phyloP scores from a whole-genome alignment of 768 basidiomycete species.

The Pleurotus eryngii region DNA sequence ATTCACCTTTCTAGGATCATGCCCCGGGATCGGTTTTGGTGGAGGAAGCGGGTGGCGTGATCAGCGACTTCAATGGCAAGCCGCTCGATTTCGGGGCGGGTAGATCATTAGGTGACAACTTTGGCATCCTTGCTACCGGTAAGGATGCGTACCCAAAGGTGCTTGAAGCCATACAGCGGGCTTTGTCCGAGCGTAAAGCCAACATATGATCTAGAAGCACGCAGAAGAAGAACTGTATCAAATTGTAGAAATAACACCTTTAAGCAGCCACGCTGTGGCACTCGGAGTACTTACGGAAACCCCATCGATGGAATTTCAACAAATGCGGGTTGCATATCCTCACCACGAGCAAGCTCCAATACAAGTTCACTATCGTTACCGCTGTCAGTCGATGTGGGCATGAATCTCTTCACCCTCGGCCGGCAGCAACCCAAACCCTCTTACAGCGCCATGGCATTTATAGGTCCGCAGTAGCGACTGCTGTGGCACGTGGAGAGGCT shows the following conservation, averaged over 20 bases:
- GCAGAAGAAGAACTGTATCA: no score
- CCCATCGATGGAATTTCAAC: no score
- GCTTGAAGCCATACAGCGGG: conserved; percentile 70
- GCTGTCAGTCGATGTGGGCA: not conserved
- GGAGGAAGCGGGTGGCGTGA: conserved; percentile 85
- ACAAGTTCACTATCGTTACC: no score
- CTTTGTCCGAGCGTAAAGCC: conserved; percentile 32
- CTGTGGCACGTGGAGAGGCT: not conserved
- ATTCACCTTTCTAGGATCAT: conserved; percentile 61
- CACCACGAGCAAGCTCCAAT: no score
- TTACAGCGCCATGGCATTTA: not conserved
- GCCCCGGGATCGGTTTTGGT: conserved; percentile 84
- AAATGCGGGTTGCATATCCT: no score
- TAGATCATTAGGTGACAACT: conserved; percentile 80
- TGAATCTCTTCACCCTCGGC: not conserved
- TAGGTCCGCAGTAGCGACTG: not conserved
- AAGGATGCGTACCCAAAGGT: conserved; percentile 67
- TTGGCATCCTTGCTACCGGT: conserved; percentile 82
- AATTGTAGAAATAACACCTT: no score
- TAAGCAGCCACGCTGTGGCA: no score
- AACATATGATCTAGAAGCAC: conserved; percentile 18
- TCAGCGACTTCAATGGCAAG: conserved; percentile 79
- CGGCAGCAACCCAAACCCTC: not conserved
- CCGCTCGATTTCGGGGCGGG: conserved; percentile 85
- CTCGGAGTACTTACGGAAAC: no score